Conservation (phyloP, 1,284 basidiomycete genomes). For the Meira miltonrushii region DNA sequence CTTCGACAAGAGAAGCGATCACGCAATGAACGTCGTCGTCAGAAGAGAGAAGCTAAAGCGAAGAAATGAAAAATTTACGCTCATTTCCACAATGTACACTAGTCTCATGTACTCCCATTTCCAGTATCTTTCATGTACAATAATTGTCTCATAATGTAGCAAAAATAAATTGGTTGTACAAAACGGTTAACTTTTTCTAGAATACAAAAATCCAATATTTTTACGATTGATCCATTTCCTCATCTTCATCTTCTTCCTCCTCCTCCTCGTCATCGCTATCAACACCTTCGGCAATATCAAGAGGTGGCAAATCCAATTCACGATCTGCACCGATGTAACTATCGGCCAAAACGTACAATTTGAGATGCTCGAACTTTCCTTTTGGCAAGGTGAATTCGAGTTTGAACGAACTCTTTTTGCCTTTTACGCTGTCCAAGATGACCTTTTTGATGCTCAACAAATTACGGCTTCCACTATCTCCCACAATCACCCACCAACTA, state of each 20-base stretch:
- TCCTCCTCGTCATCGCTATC: constrained; percentile 36
- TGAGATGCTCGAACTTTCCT: constrained; percentile 70
- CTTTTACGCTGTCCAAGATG: constrained; percentile 65
- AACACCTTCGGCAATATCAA: constrained; percentile 39
- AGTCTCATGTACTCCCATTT: no score
- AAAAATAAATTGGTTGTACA: no score
- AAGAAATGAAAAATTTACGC: no score
- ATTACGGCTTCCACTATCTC: constrained; percentile 66
- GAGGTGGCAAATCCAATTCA: constrained; percentile 31
- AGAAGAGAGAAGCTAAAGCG: constrained; percentile 9
- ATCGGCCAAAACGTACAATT: constrained; percentile 88
- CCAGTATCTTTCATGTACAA: no score
- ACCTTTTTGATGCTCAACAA: constrained; percentile 92
- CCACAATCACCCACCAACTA: constrained; percentile 96
- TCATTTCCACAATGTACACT: no score
- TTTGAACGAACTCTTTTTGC: constrained; percentile 61
- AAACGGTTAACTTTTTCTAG: no score
- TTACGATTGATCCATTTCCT: not conserved
- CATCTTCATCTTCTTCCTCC: constrained; percentile 21
- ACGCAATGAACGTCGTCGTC: constrained; percentile 6
- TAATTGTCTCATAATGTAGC: no score
- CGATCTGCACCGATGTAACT: constrained; percentile 60
- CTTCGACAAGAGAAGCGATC: constrained; percentile 5
- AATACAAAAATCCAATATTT: no score
- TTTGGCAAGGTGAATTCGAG: constrained; percentile 68